Evolutionary conservation across 169 alveolate genomes (phyloP).

Genomic region (Plasmodium blacklocki): DNA sequence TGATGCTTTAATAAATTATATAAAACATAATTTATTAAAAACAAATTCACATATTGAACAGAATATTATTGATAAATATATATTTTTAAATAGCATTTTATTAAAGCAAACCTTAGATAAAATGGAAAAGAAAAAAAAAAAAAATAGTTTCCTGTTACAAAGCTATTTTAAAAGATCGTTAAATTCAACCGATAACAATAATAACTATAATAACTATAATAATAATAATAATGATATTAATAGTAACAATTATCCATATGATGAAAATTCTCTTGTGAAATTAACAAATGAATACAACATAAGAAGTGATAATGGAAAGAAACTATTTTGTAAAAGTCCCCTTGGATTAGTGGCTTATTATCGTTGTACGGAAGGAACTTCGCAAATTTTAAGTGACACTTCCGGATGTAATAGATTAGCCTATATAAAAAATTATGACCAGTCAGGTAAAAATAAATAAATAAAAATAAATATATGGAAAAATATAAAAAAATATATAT

Average conservation of each 20-base stretch:
- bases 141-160: slow-evolving; percentile 25
- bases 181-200: neutral
- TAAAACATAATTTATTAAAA: no score
- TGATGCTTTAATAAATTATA: no score
- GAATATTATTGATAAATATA: neutral
- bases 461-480: neutral
- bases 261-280: neutral
- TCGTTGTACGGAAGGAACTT: slow-evolving; percentile 56
- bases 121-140: slow-evolving; percentile 53
- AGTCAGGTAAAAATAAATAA: neutral
- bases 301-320: neutral
- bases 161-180: slow-evolving; percentile 31
- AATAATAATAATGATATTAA: neutral
- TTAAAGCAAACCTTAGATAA: neutral
- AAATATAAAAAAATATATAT: neutral
- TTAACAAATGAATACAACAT: no score
- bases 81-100: neutral
- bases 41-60: no score
- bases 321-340: slow-evolving; percentile 17
- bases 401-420: slow-evolving; percentile 64
- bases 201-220: no score
- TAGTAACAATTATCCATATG: neutral
- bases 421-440: slow-evolving; percentile 15
- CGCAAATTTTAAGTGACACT: slow-evolving; percentile 4
- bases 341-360: slow-evolving; percentile 61